These are phyloP conservation scores for Leishmania aethiopica DNA, from an alignment of 208 protist genomes.

Conservation along the genomic window DNA sequence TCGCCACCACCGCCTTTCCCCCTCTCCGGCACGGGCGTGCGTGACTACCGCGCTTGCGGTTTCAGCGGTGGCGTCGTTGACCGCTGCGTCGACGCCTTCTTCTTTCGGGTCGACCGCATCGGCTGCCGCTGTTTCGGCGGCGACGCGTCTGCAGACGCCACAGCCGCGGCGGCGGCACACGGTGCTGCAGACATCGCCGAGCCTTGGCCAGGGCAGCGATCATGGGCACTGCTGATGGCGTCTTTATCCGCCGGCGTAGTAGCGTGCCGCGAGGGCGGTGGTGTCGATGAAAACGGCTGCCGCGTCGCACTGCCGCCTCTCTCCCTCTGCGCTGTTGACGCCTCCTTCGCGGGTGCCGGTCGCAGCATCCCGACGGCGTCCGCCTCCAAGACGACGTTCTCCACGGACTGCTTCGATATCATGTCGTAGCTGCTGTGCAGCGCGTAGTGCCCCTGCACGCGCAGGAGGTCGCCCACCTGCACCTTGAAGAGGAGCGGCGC, in stretches of 20 bases:
- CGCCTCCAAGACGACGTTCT: conserved; percentile 77
- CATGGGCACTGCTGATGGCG: not conserved
- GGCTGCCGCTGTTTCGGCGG: not conserved
- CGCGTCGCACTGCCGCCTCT: not conserved
- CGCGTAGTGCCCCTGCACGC: conserved; percentile 66
- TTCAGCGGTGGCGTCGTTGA: not conserved
- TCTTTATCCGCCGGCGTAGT: not conserved
- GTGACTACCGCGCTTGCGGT: not conserved
- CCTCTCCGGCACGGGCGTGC: not conserved
- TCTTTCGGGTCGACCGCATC: not conserved
- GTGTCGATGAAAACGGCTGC: not conserved
- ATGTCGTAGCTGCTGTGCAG: conserved; percentile 75
- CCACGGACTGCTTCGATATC: conserved; percentile 65
- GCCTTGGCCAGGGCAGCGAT: not conserved
- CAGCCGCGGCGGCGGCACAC: no score
- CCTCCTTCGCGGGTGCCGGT: not conserved
- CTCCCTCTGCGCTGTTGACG: not conserved
- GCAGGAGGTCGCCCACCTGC: conserved; percentile 57
- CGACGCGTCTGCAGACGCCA: not conserved
- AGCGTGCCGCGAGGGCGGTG: not conserved
- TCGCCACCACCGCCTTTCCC: not conserved
- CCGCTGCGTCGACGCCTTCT: not conserved
- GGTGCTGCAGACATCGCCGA: not conserved
- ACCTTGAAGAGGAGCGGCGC: conserved; percentile 24
- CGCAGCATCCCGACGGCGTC: conserved; percentile 57